Base-by-base conservation (phyloP, 169 alveolate species). In the Plasmodium knowlesi region DNA sequence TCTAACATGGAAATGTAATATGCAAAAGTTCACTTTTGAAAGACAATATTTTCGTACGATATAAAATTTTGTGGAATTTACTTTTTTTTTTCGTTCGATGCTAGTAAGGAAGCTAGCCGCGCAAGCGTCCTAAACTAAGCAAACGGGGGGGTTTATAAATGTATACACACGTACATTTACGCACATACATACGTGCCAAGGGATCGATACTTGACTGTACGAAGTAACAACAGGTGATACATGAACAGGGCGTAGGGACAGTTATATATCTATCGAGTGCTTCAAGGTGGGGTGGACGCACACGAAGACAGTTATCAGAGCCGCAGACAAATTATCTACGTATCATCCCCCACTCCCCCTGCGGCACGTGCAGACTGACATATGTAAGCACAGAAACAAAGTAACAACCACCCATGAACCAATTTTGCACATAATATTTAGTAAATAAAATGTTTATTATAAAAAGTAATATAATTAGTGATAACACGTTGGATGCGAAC, bases 381-480 rank as follows among this genome's bases (percentile, higher is more conserved):
- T 67, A 67, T 67, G 28, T 39, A 74, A 19, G n/a, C 22, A 74
- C 46, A 39, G 28, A 25, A 74, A 74, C 25, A 28, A 32, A 54
- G 61, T 30, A 9, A 14, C 30, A 46, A 43, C 46, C 50, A 46
- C 80, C 80, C 61, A 83, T 84, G 83, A 84, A 22, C 78, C 41
- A 9, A 74, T 72, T 84, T 50, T 83, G 50, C 39, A 25, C 16
- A 22, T 30, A 41, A 73, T 10, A 28, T 46, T 84, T 73, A 9
- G 57, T 84, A 67, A 72, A 67, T 78, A 88, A 88, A 79, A 88
- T 88, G 94, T 88, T 88, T 88, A 88, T 88, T 80, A 67, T 88
- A 88, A 88, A 88, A 79, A 88, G 94, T 88, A 88, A 73, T 70
- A 22, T 88, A 88, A 73, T 1, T 53, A 78, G 54, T 78, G 94